Evolutionary conservation across 805 yeast genomes (phyloP).

Genomic region (Starmerella floris): DNA sequence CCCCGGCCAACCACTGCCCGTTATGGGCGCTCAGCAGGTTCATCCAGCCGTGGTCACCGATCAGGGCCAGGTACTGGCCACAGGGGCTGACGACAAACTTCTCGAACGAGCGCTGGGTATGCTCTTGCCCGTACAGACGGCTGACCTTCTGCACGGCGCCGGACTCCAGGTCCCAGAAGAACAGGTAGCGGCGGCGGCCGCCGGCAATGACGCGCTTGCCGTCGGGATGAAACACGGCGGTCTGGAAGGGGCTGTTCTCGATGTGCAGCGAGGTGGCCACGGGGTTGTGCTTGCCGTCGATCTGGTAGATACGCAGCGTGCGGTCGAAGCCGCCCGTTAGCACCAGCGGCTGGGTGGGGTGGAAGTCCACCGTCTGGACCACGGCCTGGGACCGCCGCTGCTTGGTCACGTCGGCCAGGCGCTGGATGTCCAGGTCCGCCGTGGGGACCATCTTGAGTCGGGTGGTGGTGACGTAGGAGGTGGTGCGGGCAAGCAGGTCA

Average conservation of each 20-base stretch:
- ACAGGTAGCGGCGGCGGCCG: constrained; percentile 86
- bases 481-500: constrained; percentile 24
- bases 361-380: constrained; percentile 76
- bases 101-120: constrained; percentile 73
- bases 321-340: constrained; percentile 89
- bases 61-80: constrained; percentile 59
- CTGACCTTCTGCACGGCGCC: constrained; percentile 72
- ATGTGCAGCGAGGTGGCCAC: constrained; percentile 73
- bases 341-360: constrained; percentile 66
- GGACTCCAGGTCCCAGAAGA: constrained; percentile 72
- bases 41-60: constrained; percentile 85
- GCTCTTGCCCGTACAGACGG: constrained; percentile 82
- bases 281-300: constrained; percentile 74
- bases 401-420: constrained; percentile 77
- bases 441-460: constrained; percentile 48
- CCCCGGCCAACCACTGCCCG: constrained; percentile 79
- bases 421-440: constrained; percentile 54
- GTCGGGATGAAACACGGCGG: constrained; percentile 51
- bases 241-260: constrained; percentile 60
- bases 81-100: constrained; percentile 56
- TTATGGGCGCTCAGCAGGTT: constrained; percentile 61
- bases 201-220: constrained; percentile 56
- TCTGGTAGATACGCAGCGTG: constrained; percentile 72
- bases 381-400: constrained; percentile 59
- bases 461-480: constrained; percentile 21